Evolutionary conservation across 345 rosid species (phyloP).

Genomic region (Cardamine occulta): DNA sequence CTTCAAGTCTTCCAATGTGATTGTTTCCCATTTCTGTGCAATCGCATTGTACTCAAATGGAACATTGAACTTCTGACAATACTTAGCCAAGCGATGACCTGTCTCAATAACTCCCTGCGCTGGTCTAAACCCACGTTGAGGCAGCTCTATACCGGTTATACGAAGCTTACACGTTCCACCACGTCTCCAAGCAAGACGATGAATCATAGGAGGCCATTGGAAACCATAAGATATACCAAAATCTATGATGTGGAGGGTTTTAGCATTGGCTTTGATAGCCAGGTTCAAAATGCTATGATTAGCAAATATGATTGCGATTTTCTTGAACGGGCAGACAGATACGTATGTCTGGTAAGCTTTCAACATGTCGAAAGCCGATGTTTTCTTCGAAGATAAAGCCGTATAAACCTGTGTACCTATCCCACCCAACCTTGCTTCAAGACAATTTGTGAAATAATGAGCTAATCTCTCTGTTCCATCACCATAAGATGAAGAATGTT

Average conservation of each 20-base stretch:
- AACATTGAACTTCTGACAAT: conserved; percentile 61
- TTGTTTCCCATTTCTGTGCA: conserved; percentile 75
- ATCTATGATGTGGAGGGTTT: conserved; percentile 75
- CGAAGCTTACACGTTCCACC: conserved; percentile 75
- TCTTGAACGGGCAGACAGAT: conserved; percentile 63
- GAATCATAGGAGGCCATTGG: conserved; percentile 81
- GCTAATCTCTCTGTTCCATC: conserved; percentile 83
- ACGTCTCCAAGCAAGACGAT: conserved; percentile 53
- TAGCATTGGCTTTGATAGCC: conserved; percentile 46
- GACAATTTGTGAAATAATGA: conserved; percentile 76
- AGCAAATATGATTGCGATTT: conserved; percentile 56
- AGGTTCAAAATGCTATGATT: conserved; percentile 52
- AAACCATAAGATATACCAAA: conserved; percentile 84
- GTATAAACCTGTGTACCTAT: conserved; percentile 55
- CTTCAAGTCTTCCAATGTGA: conserved; percentile 62
- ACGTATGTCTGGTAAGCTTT: conserved; percentile 61
- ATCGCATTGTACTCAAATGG: conserved; percentile 79
- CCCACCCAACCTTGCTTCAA: conserved; percentile 74
- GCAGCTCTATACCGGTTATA: conserved; percentile 82
- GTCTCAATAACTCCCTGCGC: conserved; percentile 65
- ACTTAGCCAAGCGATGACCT: conserved; percentile 68
- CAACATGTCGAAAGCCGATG: conserved; percentile 62
- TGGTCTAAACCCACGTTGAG: conserved; percentile 83
- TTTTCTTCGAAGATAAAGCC: conserved; percentile 49
- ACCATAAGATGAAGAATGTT: conserved; percentile 68